Percentiles rank a stretch among this genome's conserved stretches.
Conservation (phyloP, 305 asterid species). For the Fraxinus sp. region DNA sequence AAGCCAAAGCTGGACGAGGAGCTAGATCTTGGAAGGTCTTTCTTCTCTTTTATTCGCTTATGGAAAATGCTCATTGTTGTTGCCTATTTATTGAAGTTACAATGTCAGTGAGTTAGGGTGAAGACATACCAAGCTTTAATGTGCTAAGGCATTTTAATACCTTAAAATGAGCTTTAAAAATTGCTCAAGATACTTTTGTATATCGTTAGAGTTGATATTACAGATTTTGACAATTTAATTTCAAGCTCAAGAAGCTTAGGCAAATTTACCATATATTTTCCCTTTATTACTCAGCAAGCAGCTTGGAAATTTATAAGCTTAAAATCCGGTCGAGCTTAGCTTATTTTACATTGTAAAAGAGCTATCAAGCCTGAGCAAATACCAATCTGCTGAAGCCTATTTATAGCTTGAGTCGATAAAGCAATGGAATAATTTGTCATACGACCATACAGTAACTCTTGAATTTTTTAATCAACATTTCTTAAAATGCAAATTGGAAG, state of each 20-base stretch:
- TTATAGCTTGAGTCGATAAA: neutral
- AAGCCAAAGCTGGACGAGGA: conserved; percentile 54
- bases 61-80: conserved; percentile 6
- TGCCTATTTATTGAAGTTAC: neutral
- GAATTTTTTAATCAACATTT: neutral
- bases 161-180: neutral
- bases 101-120: neutral
- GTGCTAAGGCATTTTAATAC: neutral
- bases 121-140: neutral
- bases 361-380: neutral
- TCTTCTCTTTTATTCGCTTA: conserved; percentile 4
- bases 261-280: neutral
- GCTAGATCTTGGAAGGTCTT: conserved; percentile 69
- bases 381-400: neutral
- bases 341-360: neutral
- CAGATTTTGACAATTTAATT: neutral
- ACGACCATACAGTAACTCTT: neutral
- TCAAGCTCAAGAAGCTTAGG: neutral
- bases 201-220: neutral
- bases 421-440: neutral
- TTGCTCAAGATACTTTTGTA: neutral
- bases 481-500: neutral
- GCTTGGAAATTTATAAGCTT: neutral
- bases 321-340: neutral
- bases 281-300: neutral